Base-by-base conservation (phyloP, 306 rosid genomes). In the Cicer chorassanicum region DNA sequence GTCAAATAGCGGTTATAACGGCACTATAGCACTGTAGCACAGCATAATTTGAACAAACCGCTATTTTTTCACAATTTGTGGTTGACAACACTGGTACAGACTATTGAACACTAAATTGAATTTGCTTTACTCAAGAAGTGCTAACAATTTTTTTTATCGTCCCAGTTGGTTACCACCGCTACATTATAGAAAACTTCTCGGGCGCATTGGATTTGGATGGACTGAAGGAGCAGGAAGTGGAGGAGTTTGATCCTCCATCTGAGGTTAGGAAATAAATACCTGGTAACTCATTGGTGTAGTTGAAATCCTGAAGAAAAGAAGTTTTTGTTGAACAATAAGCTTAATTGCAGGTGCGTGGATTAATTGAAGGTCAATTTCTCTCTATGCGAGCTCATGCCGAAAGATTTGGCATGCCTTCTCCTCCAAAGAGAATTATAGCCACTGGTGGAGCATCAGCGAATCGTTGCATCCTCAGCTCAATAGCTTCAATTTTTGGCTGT, bases 311-410 rank as follows among this genome's bases (percentile, higher is more conserved):
- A 24, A 24, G 65, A 64, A 38, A 49, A 62, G 50, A 41, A 34
- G 12, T 8, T 49, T 34, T 60, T 10, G 6, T 34, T 70, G 46
- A 72, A n/a, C 75, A 15, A 59, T 29, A 41, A 41, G 76, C 68
- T 76, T 24, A 55, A 70, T 73, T 80, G 56, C 92, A 94, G 99
- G 93, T 90, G 5, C 85, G 96, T 43, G 95, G 95, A 71, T 55
- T 91, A 71, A 80, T 88, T 59, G 99, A 94, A 80, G 99, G 99
- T 62, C 99, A 90, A 79, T 73, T 94, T 56, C 84, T 90, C 44
- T 94, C 99, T 6, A 94, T 94, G 96, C 85, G 97, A 38, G 97
- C 93, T 78, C 99, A 94, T 79, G 93, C 96, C 7, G 99, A 94
- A 84, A 90, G 99, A 82, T 87, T 90, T 39, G 99, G 99, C 65